Conservation (phyloP, 805 yeast genomes). For the Starmera amethionina region DNA sequence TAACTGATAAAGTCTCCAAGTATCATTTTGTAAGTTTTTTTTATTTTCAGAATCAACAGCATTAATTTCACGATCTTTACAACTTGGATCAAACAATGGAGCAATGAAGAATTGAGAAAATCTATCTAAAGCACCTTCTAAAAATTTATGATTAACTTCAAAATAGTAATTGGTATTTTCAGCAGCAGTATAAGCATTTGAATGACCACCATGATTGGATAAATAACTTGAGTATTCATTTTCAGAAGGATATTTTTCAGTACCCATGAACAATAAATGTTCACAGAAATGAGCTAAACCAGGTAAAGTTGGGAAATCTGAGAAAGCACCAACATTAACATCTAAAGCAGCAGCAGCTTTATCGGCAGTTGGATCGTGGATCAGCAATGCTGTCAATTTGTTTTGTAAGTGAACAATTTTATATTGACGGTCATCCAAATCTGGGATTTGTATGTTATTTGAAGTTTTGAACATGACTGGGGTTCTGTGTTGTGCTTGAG, state of each 20-base stretch:
- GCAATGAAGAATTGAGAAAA: constrained; percentile 86
- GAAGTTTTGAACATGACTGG: constrained; percentile 10
- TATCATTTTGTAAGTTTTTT: constrained; percentile 83
- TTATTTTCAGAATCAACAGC: constrained; percentile 97
- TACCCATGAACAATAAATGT: constrained; percentile 73
- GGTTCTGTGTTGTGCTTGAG: not conserved
- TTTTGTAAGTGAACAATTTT: constrained; percentile 52
- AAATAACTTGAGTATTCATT: constrained; percentile 70
- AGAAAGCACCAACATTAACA: constrained; percentile 68
- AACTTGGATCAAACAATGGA: constrained; percentile 63
- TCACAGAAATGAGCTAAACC: constrained; percentile 78
- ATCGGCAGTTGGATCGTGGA: constrained; percentile 61
- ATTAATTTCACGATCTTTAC: constrained; percentile 85
- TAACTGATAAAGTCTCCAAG: constrained; percentile 82
- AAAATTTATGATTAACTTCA: constrained; percentile 64
- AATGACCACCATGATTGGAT: constrained; percentile 77
- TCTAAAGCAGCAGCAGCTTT: constrained; percentile 74
- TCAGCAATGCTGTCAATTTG: constrained; percentile 48
- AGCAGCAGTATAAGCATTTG: constrained; percentile 87
- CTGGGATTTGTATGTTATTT: constrained; percentile 28
- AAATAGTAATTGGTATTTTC: constrained; percentile 88
- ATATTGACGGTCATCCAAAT: constrained; percentile 67
- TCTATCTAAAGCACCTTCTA: constrained; percentile 85
- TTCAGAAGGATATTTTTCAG: constrained; percentile 66
- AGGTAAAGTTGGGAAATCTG: constrained; percentile 52